These are phyloP conservation scores for Neurospora discreta DNA, from an alignment of 495 filamentous ascomycete genomes.

Conservation along the genomic window DNA sequence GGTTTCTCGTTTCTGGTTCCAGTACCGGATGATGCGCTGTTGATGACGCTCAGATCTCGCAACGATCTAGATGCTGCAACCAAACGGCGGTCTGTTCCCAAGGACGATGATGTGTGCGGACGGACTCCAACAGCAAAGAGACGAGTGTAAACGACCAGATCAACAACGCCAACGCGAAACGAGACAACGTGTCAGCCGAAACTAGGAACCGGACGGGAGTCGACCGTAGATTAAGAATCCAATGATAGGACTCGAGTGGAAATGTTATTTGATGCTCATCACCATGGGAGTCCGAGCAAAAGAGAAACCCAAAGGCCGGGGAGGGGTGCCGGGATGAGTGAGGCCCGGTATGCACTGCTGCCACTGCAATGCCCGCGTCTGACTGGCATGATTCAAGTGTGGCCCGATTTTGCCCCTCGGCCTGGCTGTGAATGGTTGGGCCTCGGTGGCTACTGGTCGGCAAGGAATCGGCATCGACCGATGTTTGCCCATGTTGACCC, in stretches of 20 bases:
- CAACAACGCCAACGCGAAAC: not conserved
- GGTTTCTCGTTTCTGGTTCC: not conserved
- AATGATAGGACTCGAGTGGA: not conserved
- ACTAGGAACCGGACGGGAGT: not conserved
- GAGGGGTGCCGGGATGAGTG: not conserved
- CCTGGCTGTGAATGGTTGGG: constrained; percentile 1
- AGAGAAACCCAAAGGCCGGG: not conserved
- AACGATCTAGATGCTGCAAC: not conserved
- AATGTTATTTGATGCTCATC: not conserved
- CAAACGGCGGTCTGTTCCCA: not conserved
- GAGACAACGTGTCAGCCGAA: not conserved
- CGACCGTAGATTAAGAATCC: not conserved
- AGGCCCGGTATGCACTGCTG: not conserved
- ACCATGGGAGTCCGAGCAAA: not conserved
- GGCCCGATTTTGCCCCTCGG: constrained; percentile 17
- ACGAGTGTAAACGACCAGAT: not conserved
- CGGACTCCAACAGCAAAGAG: not conserved
- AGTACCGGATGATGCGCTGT: not conserved
- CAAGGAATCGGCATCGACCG: constrained; percentile 22
- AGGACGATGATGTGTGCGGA: not conserved
- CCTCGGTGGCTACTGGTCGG: constrained; percentile 17
- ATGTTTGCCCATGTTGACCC: constrained; percentile 14
- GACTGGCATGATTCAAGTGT: constrained; percentile 22
- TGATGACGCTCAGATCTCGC: not conserved
- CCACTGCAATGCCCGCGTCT: not conserved